phyloP scores from a whole-genome alignment of 2,329 filamentous ascomycete genomes.

The Clonostachys sp. region DNA sequence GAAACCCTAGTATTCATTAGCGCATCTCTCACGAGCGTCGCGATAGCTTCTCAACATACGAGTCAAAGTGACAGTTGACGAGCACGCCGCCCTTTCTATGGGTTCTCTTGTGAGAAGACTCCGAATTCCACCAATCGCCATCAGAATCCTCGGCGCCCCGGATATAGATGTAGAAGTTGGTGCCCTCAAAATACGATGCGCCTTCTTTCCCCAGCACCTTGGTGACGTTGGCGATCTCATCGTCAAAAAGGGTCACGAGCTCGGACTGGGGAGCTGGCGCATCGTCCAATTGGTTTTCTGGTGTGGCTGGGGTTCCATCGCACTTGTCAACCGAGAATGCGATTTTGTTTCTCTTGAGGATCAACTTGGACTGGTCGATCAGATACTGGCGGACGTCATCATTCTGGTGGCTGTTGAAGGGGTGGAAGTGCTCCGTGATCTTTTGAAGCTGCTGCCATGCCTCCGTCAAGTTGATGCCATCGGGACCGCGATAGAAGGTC shows the following conservation, averaged over 20 bases:
- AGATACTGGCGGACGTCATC: slow-evolving; percentile 77
- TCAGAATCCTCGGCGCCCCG: slow-evolving; percentile 71
- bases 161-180: slow-evolving; percentile 89
- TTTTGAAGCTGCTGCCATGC: slow-evolving; percentile 81
- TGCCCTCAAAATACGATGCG: slow-evolving; percentile 83
- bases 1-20: slow-evolving; percentile 58
- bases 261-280: neutral
- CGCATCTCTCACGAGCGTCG: neutral
- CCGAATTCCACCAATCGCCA: slow-evolving; percentile 67
- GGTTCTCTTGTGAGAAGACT: slow-evolving; percentile 31
- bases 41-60: slow-evolving; percentile 27
- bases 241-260: slow-evolving; percentile 68
- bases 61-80: slow-evolving; percentile 92
- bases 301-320: slow-evolving; percentile 11
- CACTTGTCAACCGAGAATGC: slow-evolving; percentile 34
- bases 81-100: slow-evolving; percentile 72
- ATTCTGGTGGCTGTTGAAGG: slow-evolving; percentile 83
- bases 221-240: slow-evolving; percentile 74
- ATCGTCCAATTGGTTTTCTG: neutral
- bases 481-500: slow-evolving; percentile 34
- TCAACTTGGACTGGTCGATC: slow-evolving; percentile 63
- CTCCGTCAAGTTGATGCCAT: slow-evolving; percentile 70
- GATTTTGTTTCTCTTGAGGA: slow-evolving; percentile 59
- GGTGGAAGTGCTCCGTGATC: slow-evolving; percentile 74
- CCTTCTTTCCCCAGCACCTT: slow-evolving; percentile 9